A percentile compares a stretch with the other conserved stretches of the same genome.
Conservation (phyloP, 306 rosid species). For the Cucurbita ficifolia region DNA sequence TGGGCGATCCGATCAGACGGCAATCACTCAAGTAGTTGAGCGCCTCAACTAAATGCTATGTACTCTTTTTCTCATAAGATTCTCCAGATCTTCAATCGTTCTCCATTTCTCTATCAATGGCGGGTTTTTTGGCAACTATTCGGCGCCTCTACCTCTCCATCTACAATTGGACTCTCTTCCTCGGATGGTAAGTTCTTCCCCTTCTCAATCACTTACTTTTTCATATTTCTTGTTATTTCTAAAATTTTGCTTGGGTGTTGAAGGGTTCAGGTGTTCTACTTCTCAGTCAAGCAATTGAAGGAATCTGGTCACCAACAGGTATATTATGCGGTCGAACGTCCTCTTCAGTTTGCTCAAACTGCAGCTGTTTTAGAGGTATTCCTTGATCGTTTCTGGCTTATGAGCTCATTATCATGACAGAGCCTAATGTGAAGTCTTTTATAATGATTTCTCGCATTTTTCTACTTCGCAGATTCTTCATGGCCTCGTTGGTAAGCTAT, state of each 20-base stretch:
- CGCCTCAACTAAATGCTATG: neutral
- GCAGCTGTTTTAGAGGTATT: constrained; percentile 68
- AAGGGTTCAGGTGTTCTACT: constrained; percentile 53
- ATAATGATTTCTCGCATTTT: neutral
- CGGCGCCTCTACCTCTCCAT: constrained; percentile 51
- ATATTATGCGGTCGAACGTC: constrained; percentile 58
- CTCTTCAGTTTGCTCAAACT: constrained; percentile 57
- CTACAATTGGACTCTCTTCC: constrained; percentile 61
- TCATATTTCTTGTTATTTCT: neutral
- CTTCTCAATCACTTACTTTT: neutral
- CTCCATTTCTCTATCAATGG: constrained; percentile 31
- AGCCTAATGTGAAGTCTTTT: neutral
- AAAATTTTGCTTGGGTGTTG: constrained; percentile 1
- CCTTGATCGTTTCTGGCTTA: neutral
- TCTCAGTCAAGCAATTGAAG: constrained; percentile 36
- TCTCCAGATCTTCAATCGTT: neutral
- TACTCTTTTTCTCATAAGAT: neutral
- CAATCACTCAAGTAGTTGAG: neutral
- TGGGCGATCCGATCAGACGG: neutral
- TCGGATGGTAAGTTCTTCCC: constrained; percentile 49
- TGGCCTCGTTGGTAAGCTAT: constrained; percentile 69
- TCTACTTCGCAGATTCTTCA: constrained; percentile 52
- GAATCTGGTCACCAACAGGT: constrained; percentile 54
- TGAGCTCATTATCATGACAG: neutral
- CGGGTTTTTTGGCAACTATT: constrained; percentile 23